A percentile compares a stretch with the other conserved stretches of the same genome.
Evolutionary conservation across 176 grass and related monocot genomes (phyloP).

Genomic region (Canna indica): DNA sequence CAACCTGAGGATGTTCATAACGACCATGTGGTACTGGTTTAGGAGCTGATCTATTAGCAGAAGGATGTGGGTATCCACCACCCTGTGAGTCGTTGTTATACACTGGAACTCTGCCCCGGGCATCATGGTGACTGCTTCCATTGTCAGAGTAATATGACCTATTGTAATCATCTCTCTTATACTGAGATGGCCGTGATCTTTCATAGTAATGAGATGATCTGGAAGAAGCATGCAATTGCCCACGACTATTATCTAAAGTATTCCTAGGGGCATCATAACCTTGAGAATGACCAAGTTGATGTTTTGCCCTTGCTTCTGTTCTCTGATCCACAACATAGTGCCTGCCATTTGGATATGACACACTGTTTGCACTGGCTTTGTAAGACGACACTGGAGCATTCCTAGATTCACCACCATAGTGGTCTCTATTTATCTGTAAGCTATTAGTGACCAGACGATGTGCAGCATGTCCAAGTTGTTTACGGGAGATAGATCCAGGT

Average conservation of each 20-base stretch:
- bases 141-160: conserved; percentile 25
- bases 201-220: conserved; percentile 39
- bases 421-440: conserved; percentile 33
- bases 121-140: conserved; percentile 28
- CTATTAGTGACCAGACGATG: conserved; percentile 76
- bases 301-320: conserved; percentile 29
- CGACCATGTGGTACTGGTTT: conserved; percentile 28
- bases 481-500: conserved; percentile 55
- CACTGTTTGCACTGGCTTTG: conserved; percentile 39
- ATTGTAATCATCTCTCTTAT: conserved; percentile 31
- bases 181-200: conserved; percentile 18
- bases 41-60: conserved; percentile 25
- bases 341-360: conserved; percentile 33
- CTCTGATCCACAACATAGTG: conserved; percentile 26
- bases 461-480: conserved; percentile 68
- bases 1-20: conserved; percentile 27
- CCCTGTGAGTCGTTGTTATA: conserved; percentile 33
- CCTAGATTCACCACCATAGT: conserved; percentile 18
- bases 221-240: conserved; percentile 26
- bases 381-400: conserved; percentile 31
- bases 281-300: conserved; percentile 30
- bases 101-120: conserved; percentile 25
- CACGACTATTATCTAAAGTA: conserved; percentile 24
- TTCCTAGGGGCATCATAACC: conserved; percentile 29
- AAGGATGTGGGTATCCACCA: conserved; percentile 22